Conservation (phyloP, 805 yeast genomes). For the Blastobotrys attinorum region DNA sequence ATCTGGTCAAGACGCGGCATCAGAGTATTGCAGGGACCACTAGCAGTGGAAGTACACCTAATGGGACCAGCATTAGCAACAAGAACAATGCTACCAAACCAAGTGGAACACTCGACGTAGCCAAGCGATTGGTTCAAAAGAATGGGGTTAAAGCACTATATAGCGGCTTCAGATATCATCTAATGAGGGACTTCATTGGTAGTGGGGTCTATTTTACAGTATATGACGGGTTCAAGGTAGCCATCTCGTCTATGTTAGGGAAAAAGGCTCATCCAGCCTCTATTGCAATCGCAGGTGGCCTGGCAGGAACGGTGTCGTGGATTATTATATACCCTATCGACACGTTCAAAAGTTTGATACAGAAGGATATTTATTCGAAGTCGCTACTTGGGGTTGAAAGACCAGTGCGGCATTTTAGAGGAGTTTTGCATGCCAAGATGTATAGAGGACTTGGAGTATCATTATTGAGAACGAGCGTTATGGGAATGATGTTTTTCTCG, state of each 20-base stretch:
- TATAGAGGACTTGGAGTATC: constrained; percentile 77
- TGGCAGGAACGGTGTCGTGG: constrained; percentile 74
- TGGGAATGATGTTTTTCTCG: constrained; percentile 70
- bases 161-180: constrained; percentile 63
- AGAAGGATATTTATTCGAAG: constrained; percentile 63
- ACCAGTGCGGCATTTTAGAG: constrained; percentile 21
- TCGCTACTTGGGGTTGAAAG: constrained; percentile 42
- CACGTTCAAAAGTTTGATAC: constrained; percentile 68
- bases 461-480: constrained; percentile 58
- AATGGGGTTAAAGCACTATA: constrained; percentile 62
- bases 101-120: constrained; percentile 36
- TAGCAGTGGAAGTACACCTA: too few relatives aligned
- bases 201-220: constrained; percentile 67
- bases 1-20: constrained; percentile 28
- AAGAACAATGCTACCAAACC: constrained; percentile 18
- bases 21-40: constrained; percentile 13
- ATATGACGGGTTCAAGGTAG: constrained; percentile 64
- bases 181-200: constrained; percentile 57
- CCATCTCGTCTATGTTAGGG: constrained; percentile 27
- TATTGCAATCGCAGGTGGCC: constrained; percentile 66
- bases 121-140: constrained; percentile 44
- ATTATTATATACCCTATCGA: constrained; percentile 69
- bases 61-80: too few relatives aligned
- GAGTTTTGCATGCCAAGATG: constrained; percentile 42
- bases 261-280: constrained; percentile 33